A percentile compares a stretch with the other conserved stretches of the same genome.
These are phyloP conservation scores for Yamadazyma ubonensis DNA, from an alignment of 805 yeast genomes.

Conservation along the genomic window DNA sequence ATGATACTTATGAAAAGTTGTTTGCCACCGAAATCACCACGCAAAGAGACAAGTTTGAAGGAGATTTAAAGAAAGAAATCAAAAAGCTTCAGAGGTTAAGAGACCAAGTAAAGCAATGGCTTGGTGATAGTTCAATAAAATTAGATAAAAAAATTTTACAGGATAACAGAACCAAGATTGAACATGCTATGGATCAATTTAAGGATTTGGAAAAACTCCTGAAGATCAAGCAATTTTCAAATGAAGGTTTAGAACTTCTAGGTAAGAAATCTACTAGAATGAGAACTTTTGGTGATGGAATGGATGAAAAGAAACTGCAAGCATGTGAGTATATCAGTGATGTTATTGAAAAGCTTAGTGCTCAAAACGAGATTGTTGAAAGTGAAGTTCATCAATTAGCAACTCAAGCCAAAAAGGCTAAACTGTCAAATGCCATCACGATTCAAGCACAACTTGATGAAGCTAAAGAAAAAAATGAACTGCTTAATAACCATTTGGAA, in stretches of 20 bases:
- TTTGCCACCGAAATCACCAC: conserved; percentile 77
- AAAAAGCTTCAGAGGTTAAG: conserved; percentile 90
- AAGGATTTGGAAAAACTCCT: conserved; percentile 90
- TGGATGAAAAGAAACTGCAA: conserved; percentile 75
- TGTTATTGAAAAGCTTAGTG: conserved; percentile 74
- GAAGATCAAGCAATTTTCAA: conserved; percentile 91
- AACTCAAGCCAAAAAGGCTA: conserved; percentile 43
- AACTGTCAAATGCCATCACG: conserved; percentile 47
- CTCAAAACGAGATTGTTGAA: conserved; percentile 77
- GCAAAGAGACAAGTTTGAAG: conserved; percentile 90
- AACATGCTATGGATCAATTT: conserved; percentile 94
- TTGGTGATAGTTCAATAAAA: conserved; percentile 86
- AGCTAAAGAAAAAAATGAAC: conserved; percentile 58
- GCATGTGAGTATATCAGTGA: conserved; percentile 66
- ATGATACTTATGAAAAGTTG: conserved; percentile 81
- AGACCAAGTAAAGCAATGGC: conserved; percentile 95
- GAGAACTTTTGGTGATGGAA: conserved; percentile 57
- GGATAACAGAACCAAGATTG: conserved; percentile 69
- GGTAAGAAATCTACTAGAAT: conserved; percentile 24
- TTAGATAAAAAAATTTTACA: conserved; percentile 49
- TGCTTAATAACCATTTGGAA: conserved; percentile 76
- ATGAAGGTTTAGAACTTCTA: conserved; percentile 82
- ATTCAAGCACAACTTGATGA: conserved; percentile 59
- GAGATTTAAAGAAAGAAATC: conserved; percentile 90
- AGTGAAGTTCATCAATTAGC: conserved; percentile 51